phyloP scores from a whole-genome alignment of 176 grass and related monocot genomes.

The Juncus inflexus region DNA sequence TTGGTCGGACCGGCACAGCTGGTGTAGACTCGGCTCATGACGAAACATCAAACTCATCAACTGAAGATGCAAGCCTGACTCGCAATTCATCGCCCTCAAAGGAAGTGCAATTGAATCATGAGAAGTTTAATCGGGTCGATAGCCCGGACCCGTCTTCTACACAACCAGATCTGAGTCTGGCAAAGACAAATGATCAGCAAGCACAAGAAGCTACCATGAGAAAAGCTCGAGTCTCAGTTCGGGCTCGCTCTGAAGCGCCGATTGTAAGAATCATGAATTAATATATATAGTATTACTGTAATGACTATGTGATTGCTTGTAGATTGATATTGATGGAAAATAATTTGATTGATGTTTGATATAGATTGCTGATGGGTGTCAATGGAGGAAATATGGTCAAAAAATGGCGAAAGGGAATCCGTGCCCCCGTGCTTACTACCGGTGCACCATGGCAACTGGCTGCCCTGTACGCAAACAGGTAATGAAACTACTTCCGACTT shows the following conservation, averaged over 20 bases:
- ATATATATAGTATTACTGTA: conserved; percentile 10
- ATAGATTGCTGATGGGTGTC: conserved; percentile 91
- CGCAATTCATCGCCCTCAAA: conserved; percentile 35
- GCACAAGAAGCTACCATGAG: conserved; percentile 69
- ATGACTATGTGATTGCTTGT: not conserved
- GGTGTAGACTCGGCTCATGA: not conserved
- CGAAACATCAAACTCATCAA: conserved; percentile 76
- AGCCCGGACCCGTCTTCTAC: conserved; percentile 29
- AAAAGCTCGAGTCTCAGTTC: conserved; percentile 89
- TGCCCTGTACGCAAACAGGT: conserved; percentile 98
- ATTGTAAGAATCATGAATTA: conserved; percentile 37
- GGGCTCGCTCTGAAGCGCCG: conserved; percentile 86
- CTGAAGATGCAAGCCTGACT: conserved; percentile 51
- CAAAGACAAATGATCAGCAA: conserved; percentile 42
- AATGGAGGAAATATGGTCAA: conserved; percentile 98
- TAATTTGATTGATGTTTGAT: not conserved
- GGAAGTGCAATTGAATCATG: conserved; percentile 25
- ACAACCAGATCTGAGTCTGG: conserved; percentile 27
- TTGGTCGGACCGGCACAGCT: conserved; percentile 12
- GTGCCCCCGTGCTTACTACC: conserved; percentile 92
- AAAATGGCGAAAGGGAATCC: conserved; percentile 99
- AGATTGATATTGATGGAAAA: not conserved
- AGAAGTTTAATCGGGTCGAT: conserved; percentile 15
- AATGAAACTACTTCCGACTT: not conserved
- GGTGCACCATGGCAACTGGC: conserved; percentile 88